These are phyloP conservation scores for Podila epigama DNA, from an alignment of 192 early-diverging fungal species.

Conservation along the genomic window DNA sequence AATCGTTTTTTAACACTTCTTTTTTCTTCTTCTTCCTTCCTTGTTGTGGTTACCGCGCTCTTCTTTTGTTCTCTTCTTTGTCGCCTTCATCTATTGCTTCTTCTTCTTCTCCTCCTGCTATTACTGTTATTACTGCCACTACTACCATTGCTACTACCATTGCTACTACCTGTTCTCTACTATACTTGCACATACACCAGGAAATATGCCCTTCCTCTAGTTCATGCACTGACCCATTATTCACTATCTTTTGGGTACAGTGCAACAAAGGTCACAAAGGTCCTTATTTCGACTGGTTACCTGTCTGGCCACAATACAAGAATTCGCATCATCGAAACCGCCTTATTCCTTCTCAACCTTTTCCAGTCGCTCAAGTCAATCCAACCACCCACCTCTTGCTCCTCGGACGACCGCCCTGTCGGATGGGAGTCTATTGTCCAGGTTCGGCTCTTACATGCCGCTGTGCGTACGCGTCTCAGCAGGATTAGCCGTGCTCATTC, in stretches of 20 bases:
- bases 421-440: slow-evolving; percentile 35
- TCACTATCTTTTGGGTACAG: slow-evolving; percentile 27
- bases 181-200: neutral
- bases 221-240: slow-evolving; percentile 18
- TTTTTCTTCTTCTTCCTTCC: too few species aligned
- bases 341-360: slow-evolving; percentile 17
- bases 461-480: slow-evolving; percentile 17
- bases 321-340: slow-evolving; percentile 23
- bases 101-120: too few species aligned
- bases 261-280: slow-evolving; percentile 29
- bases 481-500: slow-evolving; percentile 17
- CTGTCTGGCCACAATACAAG: slow-evolving; percentile 12
- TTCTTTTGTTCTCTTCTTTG: too few species aligned
- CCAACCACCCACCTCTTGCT: too few species aligned
- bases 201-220: slow-evolving; percentile 13
- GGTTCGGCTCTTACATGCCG: slow-evolving; percentile 33
- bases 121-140: too few species aligned
- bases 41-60: too few species aligned
- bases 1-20: too few species aligned
- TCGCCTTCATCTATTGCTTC: too few species aligned
- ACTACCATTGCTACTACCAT: neutral
- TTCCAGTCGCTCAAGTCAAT: slow-evolving; percentile 12
- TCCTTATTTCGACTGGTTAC: slow-evolving; percentile 34
- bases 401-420: slow-evolving; percentile 3
- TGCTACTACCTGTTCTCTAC: neutral